Conservation (phyloP, 2,329 filamentous ascomycete genomes). For the Rhytidhysteron rufulum region DNA sequence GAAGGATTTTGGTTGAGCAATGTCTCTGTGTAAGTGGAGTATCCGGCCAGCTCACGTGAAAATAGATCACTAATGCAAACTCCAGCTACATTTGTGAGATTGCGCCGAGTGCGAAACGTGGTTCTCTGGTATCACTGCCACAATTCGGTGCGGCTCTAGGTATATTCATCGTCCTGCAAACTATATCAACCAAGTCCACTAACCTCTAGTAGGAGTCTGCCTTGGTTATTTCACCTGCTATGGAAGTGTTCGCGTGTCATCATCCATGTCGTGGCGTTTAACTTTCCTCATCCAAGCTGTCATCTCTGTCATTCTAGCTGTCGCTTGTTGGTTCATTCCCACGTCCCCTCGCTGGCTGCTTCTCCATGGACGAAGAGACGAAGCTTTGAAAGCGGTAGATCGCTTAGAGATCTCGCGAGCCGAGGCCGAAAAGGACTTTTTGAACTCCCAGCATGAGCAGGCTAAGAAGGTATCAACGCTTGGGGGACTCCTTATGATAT, state of each 20-base stretch:
- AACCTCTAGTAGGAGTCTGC: conserved; percentile 30
- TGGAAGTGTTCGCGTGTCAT: conserved; percentile 43
- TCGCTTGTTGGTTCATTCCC: conserved; percentile 36
- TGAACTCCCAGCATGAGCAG: conserved; percentile 13
- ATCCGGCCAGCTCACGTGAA: no score
- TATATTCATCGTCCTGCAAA: neutral
- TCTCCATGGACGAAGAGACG: conserved; percentile 42
- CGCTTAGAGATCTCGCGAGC: conserved; percentile 26
- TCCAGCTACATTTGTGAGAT: conserved; percentile 55
- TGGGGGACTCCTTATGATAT: conserved; percentile 1
- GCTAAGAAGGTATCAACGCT: neutral
- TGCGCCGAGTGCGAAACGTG: conserved; percentile 48
- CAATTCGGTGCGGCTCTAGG: conserved; percentile 46
- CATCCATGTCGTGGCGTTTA: conserved; percentile 50
- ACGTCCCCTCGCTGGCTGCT: conserved; percentile 54
- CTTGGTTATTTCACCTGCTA: conserved; percentile 59
- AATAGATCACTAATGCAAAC: conserved; percentile 10
- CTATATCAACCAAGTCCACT: conserved; percentile 8
- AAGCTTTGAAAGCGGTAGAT: conserved; percentile 36
- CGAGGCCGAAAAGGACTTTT: conserved; percentile 48
- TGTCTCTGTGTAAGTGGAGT: conserved; percentile 42
- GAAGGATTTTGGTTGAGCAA: conserved; percentile 55
- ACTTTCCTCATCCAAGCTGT: conserved; percentile 50
- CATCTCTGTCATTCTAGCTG: conserved; percentile 31
- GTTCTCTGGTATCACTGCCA: conserved; percentile 48